phyloP scores from a whole-genome alignment of 2,329 filamentous ascomycete genomes.

The Microsporum canis region DNA sequence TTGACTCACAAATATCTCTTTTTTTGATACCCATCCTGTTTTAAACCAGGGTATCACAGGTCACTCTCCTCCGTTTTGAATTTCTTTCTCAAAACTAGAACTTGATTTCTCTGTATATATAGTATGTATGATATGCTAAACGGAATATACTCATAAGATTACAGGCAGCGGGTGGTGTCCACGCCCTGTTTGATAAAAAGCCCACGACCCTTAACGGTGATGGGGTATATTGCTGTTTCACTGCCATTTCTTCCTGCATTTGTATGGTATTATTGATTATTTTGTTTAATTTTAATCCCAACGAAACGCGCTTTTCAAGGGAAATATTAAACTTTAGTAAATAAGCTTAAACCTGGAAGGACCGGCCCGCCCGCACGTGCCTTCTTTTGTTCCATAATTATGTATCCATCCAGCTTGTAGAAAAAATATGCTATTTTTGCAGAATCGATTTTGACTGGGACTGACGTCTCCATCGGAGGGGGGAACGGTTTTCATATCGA shows the following conservation, averaged over 20 bases:
- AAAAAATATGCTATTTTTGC: neutral
- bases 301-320: neutral
- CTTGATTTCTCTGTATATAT: neutral
- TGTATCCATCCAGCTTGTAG: neutral
- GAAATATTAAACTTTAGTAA: neutral
- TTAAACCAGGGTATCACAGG: neutral
- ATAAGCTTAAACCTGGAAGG: constrained; percentile 4
- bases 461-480: neutral
- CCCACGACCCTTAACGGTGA: too few relatives aligned
- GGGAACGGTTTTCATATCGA: too few relatives aligned
- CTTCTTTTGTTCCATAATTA: neutral
- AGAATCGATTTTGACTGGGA: neutral
- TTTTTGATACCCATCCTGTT: neutral
- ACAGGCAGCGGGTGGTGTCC: too few relatives aligned
- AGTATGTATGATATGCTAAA: neutral
- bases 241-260: neutral
- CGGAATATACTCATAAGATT: neutral
- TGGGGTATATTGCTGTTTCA: neutral
- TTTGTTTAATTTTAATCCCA: neutral
- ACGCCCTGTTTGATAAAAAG: neutral
- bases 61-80: neutral
- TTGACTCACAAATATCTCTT: too few relatives aligned
- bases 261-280: neutral
- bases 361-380: neutral
- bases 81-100: neutral